phyloP scores from a whole-genome alignment of 352 stramenopile genomes.

The Phytophthora palmivora region DNA sequence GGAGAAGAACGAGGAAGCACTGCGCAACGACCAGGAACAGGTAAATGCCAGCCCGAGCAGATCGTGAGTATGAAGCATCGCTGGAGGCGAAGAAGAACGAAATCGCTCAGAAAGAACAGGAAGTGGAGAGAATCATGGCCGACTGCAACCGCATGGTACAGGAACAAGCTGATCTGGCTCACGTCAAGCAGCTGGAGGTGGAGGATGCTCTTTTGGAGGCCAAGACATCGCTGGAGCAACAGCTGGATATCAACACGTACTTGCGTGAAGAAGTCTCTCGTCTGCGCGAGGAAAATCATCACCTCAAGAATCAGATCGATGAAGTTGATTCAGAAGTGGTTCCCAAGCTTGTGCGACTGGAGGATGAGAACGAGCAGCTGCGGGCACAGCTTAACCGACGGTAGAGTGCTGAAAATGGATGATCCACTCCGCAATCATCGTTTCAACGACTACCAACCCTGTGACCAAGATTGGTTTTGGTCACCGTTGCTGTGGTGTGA shows the following conservation, averaged over 20 bases:
- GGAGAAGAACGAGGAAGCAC: constrained; percentile 69
- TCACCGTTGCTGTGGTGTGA: constrained; percentile 1
- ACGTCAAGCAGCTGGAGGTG: constrained; percentile 85
- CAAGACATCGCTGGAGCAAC: constrained; percentile 87
- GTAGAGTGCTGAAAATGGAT: constrained; percentile 23
- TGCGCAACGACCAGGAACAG: constrained; percentile 79
- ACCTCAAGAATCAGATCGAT: constrained; percentile 88
- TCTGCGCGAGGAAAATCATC: constrained; percentile 84
- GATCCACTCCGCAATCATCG: not conserved
- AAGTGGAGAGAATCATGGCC: constrained; percentile 83
- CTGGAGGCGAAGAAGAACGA: constrained; percentile 68
- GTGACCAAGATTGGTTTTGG: constrained; percentile 8
- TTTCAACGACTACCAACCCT: not conserved
- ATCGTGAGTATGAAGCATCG: constrained; percentile 74
- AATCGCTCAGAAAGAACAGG: constrained; percentile 75
- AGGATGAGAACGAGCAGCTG: constrained; percentile 88
- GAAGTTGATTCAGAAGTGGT: constrained; percentile 88
- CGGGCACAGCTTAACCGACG: constrained; percentile 42
- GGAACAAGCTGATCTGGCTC: constrained; percentile 78
- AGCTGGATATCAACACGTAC: constrained; percentile 88
- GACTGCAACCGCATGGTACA: constrained; percentile 90
- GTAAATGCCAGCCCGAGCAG: constrained; percentile 64
- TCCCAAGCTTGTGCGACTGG: constrained; percentile 78
- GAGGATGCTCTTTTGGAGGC: constrained; percentile 84
- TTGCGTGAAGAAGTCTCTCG: constrained; percentile 80